A percentile compares a stretch with the other conserved stretches of the same genome.
These are phyloP conservation scores for Pulveroboletus ravenelii DNA, from an alignment of 768 basidiomycete species.

Conservation along the genomic window DNA sequence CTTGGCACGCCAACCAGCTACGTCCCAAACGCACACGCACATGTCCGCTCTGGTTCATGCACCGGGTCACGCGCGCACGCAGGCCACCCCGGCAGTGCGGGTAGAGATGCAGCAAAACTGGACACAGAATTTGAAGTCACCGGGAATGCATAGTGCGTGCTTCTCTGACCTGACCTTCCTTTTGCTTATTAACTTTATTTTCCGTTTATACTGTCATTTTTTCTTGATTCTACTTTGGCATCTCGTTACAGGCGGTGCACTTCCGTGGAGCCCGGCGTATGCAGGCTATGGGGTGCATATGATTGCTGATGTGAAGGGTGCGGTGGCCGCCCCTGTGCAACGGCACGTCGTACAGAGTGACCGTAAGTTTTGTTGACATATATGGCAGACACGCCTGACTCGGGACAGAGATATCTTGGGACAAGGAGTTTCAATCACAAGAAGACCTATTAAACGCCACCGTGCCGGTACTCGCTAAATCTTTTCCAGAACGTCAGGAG, in stretches of 20 bases:
- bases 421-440: conserved; percentile 59
- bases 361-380: conserved; percentile 34
- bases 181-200: neutral
- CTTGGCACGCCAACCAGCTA: conserved; percentile 30
- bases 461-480: conserved; percentile 3
- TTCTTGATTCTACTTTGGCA: neutral
- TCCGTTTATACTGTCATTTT: neutral
- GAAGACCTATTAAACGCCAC: conserved; percentile 38
- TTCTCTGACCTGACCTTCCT: conserved; percentile 1
- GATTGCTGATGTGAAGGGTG: conserved; percentile 31
- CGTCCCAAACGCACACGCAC: neutral
- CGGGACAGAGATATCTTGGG: conserved; percentile 42
- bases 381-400: neutral
- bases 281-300: conserved; percentile 37
- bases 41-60: neutral
- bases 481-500: conserved; percentile 2
- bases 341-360: conserved; percentile 32
- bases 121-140: conserved; percentile 1
- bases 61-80: conserved; percentile 13
- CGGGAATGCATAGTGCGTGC: conserved; percentile 15
- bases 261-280: conserved; percentile 38
- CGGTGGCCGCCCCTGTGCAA: conserved; percentile 18
- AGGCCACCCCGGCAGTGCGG: neutral
- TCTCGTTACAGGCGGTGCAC: conserved; percentile 29
- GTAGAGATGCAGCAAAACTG: conserved; percentile 13